Evolutionary conservation across 1,284 basidiomycete genomes (phyloP), one percentile per base, ranked within the genome.

Genomic region (Agaricales sp.): DNA sequence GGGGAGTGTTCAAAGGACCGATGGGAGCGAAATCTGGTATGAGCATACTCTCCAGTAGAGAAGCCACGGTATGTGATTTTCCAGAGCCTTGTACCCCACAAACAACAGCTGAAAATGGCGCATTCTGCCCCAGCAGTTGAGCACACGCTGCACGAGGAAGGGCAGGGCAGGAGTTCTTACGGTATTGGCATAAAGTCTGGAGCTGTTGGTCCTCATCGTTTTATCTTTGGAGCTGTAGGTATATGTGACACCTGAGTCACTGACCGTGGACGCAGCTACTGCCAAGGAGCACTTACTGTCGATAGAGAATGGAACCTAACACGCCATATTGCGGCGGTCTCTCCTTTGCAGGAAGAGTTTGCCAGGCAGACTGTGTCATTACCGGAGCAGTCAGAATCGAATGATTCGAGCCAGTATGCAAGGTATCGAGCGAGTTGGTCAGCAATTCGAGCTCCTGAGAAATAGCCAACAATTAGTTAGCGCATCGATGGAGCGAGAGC

Each of bases 11-110:
- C 2, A 82, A 60, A 0, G 60, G 61, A 0, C 83, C 83, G 26
- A 78, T 71, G 0, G 69, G 58, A 1, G 66, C 56, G 48, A 70
- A 70, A 12, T 66, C 61, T 0, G 77, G 57, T 16, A 86, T 73
- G 8, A 86, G 66, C 78, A 84, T 81, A 48, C 69, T 78, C 57
- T 86, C 82, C 0, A 86, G 60, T 1, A 86, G 64, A 0, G 80
- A 71, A 0, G 81, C 75, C 0, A 84, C 74, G 0, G 79, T 84
- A 47, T 86, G 83, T 0, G 80, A 83, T 57, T 87, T 87, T 14
- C 82, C 82, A 37, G 23, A 38, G 64, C 68, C 79, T 62, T 81
- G 79, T 0, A 81, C 79, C 0, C 78, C 78, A 43, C 79, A 81
- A 3, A 81, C 70, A 16, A 77, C 56, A 0, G 74, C 74, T 1